Base-by-base conservation (phyloP, 805 yeast genomes). In the Ogataea trehaloabstinens region DNA sequence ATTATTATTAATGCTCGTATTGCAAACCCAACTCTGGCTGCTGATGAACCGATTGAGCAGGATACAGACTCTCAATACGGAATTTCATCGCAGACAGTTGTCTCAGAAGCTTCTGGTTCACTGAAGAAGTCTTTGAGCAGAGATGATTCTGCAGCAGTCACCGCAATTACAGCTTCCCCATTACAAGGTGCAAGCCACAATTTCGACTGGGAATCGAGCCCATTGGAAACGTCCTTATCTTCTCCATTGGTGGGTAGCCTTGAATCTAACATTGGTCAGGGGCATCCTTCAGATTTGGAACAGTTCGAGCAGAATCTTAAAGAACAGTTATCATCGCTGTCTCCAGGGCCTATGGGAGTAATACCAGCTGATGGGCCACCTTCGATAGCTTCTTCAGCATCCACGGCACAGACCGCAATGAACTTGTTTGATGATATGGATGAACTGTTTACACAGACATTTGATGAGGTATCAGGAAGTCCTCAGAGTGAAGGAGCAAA, bases 1-100 rank as follows among this genome's bases (percentile, higher is more conserved):
- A 55, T 64, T 18, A 50, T 60, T 13, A 61, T 64, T 28, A 53
- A 58, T 34, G 53, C 60, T 2, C 49, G 55, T 19, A 51, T 64
- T 22, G 64, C 67, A 12, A 63, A 61, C 35, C 66, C 66, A 12
- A 55, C 67, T 5, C 35, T 56, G 19, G 15, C 30, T 11, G 8
- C 30, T 7, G 30, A 27, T 11, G 30, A 27, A 7, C 31, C 24
- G 16, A 42, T 34, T 11, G 28, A 34, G 31, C 28, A 35, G 28
- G 24, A 35, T 15, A n/a, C 32, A 37, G 2, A 24, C 28, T 31
- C 34, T 8, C 15, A 12, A 7, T 15, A 6, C 16, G 10, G 18
- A 8, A 15, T 6, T 6, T 19, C 35, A n/a, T 32, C 35, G 13
- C 6, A 7, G 11, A 19, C 35, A 6, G 16, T 16, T 6, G 28